A percentile compares a stretch with the other conserved stretches of the same genome.
Conservation (phyloP, 2,329 filamentous ascomycete genomes). For the Sclerotinia sclerotiorum region DNA sequence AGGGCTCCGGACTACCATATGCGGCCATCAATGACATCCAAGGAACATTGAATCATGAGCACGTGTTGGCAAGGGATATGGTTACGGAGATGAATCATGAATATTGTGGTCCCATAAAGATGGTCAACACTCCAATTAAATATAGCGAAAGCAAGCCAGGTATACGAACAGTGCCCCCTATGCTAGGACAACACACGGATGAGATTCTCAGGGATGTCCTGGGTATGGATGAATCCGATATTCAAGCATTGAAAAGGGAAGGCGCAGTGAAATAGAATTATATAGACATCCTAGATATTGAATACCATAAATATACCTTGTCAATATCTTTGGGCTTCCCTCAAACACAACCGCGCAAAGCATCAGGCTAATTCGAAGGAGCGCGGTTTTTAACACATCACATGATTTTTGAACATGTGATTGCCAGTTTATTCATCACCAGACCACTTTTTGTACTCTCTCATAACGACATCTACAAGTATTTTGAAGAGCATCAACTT, state of each 20-base stretch:
- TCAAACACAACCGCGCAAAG: not conserved
- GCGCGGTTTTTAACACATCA: conserved; percentile 23
- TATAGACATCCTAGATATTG: conserved; percentile 4
- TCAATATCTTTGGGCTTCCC: not conserved
- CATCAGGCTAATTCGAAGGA: not conserved
- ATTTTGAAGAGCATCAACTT: conserved; percentile 9
- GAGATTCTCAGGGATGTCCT: conserved; percentile 68
- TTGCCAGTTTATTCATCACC: conserved; percentile 21
- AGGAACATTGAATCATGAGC: conserved; percentile 76
- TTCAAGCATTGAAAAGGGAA: conserved; percentile 60
- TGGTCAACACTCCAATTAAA: conserved; percentile 94
- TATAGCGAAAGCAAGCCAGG: conserved; percentile 80
- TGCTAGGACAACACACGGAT: conserved; percentile 82
- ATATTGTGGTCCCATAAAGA: conserved; percentile 77
- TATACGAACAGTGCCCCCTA: conserved; percentile 76
- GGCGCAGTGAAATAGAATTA: conserved; percentile 60
- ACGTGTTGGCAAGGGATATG: conserved; percentile 85
- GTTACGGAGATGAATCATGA: conserved; percentile 83
- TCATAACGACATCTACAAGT: conserved; percentile 10
- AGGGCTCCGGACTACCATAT: conserved; percentile 92
- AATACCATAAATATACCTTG: not conserved
- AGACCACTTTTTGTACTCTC: conserved; percentile 23
- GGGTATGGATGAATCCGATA: conserved; percentile 57
- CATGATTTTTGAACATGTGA: conserved; percentile 22
- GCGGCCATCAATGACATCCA: conserved; percentile 93